Evolutionary conservation across 192 early-diverging fungal genomes (phyloP).

Genomic region (Allomyces arbusculus): DNA sequence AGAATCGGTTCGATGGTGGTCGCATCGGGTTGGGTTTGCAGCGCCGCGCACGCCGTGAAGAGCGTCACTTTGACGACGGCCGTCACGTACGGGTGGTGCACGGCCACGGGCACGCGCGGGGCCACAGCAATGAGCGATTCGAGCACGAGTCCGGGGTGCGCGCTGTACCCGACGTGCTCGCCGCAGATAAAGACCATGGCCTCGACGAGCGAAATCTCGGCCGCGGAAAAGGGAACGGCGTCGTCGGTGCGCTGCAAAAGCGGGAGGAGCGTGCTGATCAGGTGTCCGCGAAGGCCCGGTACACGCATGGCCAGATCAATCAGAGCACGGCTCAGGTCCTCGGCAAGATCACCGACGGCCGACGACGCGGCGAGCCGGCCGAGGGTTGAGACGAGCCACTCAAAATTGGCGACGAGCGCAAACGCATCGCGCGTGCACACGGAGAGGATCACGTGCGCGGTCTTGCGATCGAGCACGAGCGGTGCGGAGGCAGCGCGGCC

Average conservation of each 20-base stretch:
- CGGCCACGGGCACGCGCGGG: no score
- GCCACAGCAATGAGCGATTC: no score
- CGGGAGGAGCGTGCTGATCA: background rate
- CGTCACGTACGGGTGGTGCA: slow-evolving; percentile 5
- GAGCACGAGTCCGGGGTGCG: background rate
- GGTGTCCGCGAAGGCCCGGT: background rate
- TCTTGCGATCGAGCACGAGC: background rate
- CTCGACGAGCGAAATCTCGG: background rate
- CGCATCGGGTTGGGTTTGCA: slow-evolving; percentile 21
- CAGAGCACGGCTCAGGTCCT: background rate
- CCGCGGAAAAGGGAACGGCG: no score
- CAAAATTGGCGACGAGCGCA: slow-evolving; percentile 67
- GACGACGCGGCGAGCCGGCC: slow-evolving; percentile 31
- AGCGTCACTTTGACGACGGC: slow-evolving; percentile 55
- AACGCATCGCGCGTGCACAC: slow-evolving; percentile 63
- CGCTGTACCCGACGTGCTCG: background rate
- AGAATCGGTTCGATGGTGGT: background rate
- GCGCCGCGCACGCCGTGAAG: no score
- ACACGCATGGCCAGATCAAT: background rate
- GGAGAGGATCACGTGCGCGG: background rate
- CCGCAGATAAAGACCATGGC: background rate
- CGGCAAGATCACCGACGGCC: background rate
- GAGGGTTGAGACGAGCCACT: slow-evolving; percentile 81
- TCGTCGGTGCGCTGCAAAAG: background rate
- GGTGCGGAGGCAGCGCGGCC: background rate